Conservation (phyloP, 2,329 filamentous ascomycete genomes). For the Trichophyton rubrum region DNA sequence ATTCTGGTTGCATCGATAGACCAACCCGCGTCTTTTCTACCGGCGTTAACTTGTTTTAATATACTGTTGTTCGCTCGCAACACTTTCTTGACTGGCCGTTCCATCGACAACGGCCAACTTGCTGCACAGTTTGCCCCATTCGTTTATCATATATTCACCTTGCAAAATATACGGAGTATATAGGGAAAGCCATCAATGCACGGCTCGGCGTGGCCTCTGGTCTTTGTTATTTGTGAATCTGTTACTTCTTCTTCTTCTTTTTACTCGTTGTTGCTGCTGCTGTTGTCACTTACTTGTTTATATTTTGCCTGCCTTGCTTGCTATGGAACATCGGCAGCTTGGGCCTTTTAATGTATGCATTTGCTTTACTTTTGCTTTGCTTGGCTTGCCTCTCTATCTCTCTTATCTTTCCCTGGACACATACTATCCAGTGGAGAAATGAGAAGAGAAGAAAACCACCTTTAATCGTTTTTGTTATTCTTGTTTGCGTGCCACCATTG, state of each 20-base stretch:
- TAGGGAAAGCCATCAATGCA: neutral
- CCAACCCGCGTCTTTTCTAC: neutral
- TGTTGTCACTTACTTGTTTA: neutral
- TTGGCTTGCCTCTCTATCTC: neutral
- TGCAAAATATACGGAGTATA: slow-evolving; percentile 3
- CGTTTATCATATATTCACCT: neutral
- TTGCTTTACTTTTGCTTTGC: too few species aligned
- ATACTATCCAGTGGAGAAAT: neutral
- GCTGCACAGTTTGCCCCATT: neutral
- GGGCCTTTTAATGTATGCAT: neutral
- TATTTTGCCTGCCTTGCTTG: neutral
- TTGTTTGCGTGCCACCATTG: neutral
- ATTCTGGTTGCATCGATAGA: neutral
- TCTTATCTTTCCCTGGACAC: too few species aligned
- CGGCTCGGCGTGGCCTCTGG: neutral
- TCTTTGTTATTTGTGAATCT: neutral
- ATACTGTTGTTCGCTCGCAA: too few species aligned
- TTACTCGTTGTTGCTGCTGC: neutral
- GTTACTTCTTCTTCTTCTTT: neutral
- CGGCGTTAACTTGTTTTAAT: neutral
- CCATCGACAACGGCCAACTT: neutral
- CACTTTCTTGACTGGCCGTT: too few species aligned
- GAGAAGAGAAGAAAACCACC: neutral
- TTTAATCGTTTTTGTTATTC: neutral
- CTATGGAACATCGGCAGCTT: neutral